A percentile compares a stretch with the other conserved stretches of the same genome.
These are phyloP conservation scores for Pachysandra terminalis DNA, from an alignment of 164 flowering plant genomes.

Conservation along the genomic window DNA sequence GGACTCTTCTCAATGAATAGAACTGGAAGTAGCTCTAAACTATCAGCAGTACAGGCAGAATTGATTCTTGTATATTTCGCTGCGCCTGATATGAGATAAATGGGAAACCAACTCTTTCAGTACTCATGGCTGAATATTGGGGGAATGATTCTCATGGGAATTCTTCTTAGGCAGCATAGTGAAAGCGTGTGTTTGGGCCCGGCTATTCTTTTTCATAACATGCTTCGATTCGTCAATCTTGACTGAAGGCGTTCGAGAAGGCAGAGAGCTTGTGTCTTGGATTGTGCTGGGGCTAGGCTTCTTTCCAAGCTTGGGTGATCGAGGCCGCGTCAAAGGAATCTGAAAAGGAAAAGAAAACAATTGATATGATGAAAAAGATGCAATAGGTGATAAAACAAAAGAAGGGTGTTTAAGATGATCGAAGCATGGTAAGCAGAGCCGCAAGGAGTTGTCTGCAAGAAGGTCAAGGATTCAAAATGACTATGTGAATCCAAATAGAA, in stretches of 20 bases:
- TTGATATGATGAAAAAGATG: no score
- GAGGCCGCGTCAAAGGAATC: constrained; percentile 38
- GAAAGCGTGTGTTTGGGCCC: constrained; percentile 16
- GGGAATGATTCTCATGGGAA: constrained; percentile 56
- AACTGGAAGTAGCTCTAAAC: neutral
- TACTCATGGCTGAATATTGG: constrained; percentile 53
- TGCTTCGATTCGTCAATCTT: constrained; percentile 27
- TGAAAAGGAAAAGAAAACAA: constrained; percentile 22
- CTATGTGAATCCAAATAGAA: no score
- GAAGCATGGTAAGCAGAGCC: no score
- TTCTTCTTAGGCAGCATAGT: constrained; percentile 28
- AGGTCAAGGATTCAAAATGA: no score
- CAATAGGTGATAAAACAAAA: no score
- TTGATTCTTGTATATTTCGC: neutral
- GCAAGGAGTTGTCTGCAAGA: no score
- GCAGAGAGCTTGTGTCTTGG: constrained; percentile 27
- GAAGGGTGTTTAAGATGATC: no score
- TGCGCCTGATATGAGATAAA: neutral
- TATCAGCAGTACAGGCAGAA: neutral
- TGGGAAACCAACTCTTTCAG: neutral
- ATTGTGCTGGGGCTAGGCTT: constrained; percentile 26
- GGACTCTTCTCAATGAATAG: neutral
- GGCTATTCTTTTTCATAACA: constrained; percentile 24
- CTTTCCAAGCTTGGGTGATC: constrained; percentile 45
- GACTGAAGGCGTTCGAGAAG: constrained; percentile 34